Percentiles rank a stretch among this genome's conserved stretches.
phyloP scores from a whole-genome alignment of 2,329 filamentous ascomycete genomes.

The Herpotrichia juniperi region DNA sequence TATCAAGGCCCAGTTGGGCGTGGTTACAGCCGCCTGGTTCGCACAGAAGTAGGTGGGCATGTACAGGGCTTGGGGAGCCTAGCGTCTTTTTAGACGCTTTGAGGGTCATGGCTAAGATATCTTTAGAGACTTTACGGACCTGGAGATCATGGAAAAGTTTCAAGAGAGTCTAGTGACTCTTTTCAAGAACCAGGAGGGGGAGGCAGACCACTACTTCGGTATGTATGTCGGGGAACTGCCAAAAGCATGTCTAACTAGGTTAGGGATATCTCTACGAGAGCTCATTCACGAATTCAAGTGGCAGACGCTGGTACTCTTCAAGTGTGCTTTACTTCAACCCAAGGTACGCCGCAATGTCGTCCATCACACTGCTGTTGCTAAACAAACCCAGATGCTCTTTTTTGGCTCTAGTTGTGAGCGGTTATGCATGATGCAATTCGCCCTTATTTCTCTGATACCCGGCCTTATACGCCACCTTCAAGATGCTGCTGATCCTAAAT shows the following conservation, averaged over 20 bases:
- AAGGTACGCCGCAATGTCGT: constrained; percentile 76
- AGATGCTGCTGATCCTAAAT: constrained; percentile 92
- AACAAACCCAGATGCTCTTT: constrained; percentile 82
- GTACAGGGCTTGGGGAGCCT: background rate
- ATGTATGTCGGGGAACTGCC: constrained; percentile 44
- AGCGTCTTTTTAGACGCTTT: background rate
- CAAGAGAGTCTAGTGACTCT: constrained; percentile 79
- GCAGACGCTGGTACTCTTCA: constrained; percentile 92
- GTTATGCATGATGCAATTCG: constrained; percentile 98
- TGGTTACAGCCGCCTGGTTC: constrained; percentile 96
- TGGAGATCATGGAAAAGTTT: constrained; percentile 87
- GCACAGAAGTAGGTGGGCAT: constrained; percentile 69
- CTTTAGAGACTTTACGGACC: constrained; percentile 79
- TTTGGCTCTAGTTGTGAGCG: constrained; percentile 96
- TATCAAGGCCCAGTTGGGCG: constrained; percentile 84
- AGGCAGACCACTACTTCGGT: constrained; percentile 87
- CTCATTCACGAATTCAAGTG: constrained; percentile 93
- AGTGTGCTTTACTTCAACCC: constrained; percentile 90
- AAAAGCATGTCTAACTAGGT: constrained; percentile 9
- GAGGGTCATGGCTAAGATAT: constrained; percentile 15
- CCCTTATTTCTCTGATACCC: constrained; percentile 91
- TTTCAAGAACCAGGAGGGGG: constrained; percentile 68
- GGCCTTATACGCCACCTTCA: constrained; percentile 89
- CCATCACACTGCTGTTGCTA: constrained; percentile 18
- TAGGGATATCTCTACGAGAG: constrained; percentile 78